Conservation (phyloP, 805 yeast species). For the Hanseniaspora mollemarum region DNA sequence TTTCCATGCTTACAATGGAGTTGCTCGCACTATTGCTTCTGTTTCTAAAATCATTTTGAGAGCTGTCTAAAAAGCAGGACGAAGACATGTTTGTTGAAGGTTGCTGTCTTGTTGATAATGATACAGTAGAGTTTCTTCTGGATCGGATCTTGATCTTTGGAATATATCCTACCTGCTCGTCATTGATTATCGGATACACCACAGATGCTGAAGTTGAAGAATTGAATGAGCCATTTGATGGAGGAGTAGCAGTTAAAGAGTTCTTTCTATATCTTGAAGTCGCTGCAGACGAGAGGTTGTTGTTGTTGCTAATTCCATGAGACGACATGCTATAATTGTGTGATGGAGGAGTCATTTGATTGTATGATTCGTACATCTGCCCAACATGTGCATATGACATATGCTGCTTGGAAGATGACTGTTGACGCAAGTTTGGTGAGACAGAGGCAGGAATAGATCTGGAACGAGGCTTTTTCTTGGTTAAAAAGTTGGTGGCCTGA, state of each 20-base stretch:
- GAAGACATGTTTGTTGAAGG: neutral
- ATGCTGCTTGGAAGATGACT: neutral
- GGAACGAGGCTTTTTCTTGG: neutral
- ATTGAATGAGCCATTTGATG: conserved; percentile 23
- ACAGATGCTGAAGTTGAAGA: conserved; percentile 26
- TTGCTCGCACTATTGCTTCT: conserved; percentile 11
- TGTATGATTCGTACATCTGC: neutral
- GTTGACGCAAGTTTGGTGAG: conserved; percentile 14
- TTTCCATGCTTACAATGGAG: conserved; percentile 10
- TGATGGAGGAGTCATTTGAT: neutral
- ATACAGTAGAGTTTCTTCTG: conserved; percentile 27
- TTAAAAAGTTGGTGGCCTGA: neutral
- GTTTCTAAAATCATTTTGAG: neutral
- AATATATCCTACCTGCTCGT: conserved; percentile 28
- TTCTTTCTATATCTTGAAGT: conserved; percentile 7
- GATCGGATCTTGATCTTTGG: conserved; percentile 30
- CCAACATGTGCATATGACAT: neutral
- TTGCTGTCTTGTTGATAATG: conserved; percentile 13
- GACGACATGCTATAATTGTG: neutral
- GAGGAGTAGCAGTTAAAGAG: conserved; percentile 18
- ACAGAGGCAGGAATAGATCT: neutral
- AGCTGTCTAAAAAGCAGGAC: neutral
- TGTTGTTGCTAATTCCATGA: neutral
- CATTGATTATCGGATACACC: conserved; percentile 15
- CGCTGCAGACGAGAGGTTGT: neutral